Evolutionary conservation across 2,329 filamentous ascomycete species (phyloP).

Genomic region (Ceratocystis diversiconidia): DNA sequence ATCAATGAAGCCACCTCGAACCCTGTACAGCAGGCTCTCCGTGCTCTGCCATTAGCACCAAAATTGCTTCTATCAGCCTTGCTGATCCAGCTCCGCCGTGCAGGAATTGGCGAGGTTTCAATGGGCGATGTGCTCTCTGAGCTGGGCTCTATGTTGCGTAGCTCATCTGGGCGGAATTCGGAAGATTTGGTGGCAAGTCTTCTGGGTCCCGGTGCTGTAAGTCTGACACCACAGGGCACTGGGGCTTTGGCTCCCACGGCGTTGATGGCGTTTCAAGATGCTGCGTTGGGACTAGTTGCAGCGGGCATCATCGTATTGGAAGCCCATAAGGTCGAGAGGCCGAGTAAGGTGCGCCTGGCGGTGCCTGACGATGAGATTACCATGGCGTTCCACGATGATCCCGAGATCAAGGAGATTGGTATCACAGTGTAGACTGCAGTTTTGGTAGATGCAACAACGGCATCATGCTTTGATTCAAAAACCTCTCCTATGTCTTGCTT

Average conservation of each 20-base stretch:
- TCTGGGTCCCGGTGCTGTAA: slow-evolving; percentile 2
- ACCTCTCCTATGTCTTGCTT: no score
- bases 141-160: slow-evolving; percentile 20
- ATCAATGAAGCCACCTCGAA: slow-evolving; percentile 92
- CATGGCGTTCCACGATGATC: slow-evolving; percentile 75
- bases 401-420: slow-evolving; percentile 68
- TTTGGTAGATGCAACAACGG: no score
- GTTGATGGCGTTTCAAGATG: slow-evolving; percentile 33
- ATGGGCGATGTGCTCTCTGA: slow-evolving; percentile 86
- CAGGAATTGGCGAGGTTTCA: slow-evolving; percentile 73
- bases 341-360: slow-evolving; percentile 71
- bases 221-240: slow-evolving; percentile 9
- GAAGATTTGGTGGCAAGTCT: slow-evolving; percentile 17
- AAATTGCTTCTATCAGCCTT: slow-evolving; percentile 80
- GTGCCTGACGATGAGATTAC: slow-evolving; percentile 85
- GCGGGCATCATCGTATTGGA: slow-evolving; percentile 82
- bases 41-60: slow-evolving; percentile 62
- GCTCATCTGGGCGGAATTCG: slow-evolving; percentile 13
- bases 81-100: slow-evolving; percentile 62
- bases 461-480: no score
- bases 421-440: slow-evolving; percentile 30
- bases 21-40: slow-evolving; percentile 78
- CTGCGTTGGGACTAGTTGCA: slow-evolving; percentile 70
- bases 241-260: slow-evolving; percentile 15
- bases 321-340: slow-evolving; percentile 63